Evolutionary conservation across 2,329 filamentous ascomycete genomes (phyloP).

Genomic region (Xylaria hypoxylon): DNA sequence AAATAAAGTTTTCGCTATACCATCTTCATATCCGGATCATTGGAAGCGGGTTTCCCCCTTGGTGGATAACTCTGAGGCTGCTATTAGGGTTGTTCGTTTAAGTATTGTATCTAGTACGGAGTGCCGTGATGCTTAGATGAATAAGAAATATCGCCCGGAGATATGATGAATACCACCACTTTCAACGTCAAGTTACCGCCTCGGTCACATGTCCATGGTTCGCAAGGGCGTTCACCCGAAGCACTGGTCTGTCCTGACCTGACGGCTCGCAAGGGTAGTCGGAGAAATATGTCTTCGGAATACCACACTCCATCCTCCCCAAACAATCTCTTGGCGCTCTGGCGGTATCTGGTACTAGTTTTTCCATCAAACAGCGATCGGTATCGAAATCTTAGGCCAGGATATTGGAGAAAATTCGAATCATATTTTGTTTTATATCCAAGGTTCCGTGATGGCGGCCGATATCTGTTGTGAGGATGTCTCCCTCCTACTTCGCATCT

Average conservation of each 20-base stretch:
- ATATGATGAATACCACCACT: neutral
- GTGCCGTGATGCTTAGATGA: neutral
- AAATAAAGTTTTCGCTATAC: no score
- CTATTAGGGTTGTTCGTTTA: neutral
- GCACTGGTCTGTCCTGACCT: no score
- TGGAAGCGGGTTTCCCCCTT: no score
- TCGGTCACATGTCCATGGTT: neutral
- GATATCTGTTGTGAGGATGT: neutral
- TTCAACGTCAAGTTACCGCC: no score
- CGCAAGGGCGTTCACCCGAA: neutral
- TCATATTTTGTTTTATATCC: conserved; percentile 9
- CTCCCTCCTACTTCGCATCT: neutral
- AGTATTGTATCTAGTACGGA: neutral
- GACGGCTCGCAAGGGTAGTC: neutral
- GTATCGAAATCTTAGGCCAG: neutral
- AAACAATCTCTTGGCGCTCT: conserved; percentile 28
- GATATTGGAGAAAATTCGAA: neutral
- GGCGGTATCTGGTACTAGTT: conserved; percentile 13
- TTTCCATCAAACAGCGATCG: conserved; percentile 38
- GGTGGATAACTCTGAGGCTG: neutral
- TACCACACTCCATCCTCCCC: conserved; percentile 33
- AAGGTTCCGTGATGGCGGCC: conserved; percentile 3
- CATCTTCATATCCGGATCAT: no score
- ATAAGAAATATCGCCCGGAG: neutral
- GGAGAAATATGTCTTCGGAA: conserved; percentile 27